Conservation (phyloP, 2,329 filamentous ascomycete genomes). For the Raffaelea albimanens region DNA sequence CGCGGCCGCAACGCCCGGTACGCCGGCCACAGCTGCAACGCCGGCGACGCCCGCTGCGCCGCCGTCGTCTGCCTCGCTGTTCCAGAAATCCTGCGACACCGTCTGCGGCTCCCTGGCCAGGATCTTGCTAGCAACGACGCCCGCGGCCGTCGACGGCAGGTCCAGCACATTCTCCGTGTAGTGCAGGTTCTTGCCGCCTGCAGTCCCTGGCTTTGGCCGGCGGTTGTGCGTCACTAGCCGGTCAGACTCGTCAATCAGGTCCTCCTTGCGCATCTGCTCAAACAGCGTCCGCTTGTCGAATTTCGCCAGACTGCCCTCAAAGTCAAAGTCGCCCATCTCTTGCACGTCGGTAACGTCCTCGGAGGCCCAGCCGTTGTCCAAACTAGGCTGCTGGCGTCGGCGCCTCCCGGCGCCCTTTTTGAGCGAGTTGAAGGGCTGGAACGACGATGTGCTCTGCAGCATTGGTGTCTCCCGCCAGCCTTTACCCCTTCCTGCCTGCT, state of each 20-base stretch:
- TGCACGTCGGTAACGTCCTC: conserved; percentile 93
- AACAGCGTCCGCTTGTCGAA: conserved; percentile 93
- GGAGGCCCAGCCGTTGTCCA: conserved; percentile 82
- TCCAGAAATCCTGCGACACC: conserved; percentile 49
- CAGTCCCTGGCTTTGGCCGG: conserved; percentile 55
- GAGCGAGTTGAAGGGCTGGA: conserved; percentile 52
- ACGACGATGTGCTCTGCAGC: conserved; percentile 49
- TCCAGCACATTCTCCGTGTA: conserved; percentile 88
- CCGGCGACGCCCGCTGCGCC: conserved; percentile 13
- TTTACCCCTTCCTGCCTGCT: conserved; percentile 30
- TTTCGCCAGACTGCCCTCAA: conserved; percentile 78
- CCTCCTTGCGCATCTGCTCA: conserved; percentile 81
- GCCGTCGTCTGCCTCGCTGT: conserved; percentile 63
- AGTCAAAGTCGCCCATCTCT: conserved; percentile 91
- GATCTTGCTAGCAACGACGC: conserved; percentile 21
- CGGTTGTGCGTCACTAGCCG: conserved; percentile 88
- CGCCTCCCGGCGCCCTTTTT: conserved; percentile 44
- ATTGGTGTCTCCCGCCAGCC: conserved; percentile 54
- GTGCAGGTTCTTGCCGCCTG: conserved; percentile 82
- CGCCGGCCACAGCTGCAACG: not conserved
- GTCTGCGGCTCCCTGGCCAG: conserved; percentile 22
- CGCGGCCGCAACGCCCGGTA: not conserved
- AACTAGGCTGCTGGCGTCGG: conserved; percentile 24
- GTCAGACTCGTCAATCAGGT: conserved; percentile 79
- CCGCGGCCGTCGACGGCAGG: conserved; percentile 27